Percentiles rank a stretch among this genome's conserved stretches.
phyloP scores from a whole-genome alignment of 2,329 filamentous ascomycete species.

The Aspergillus caelatus region DNA sequence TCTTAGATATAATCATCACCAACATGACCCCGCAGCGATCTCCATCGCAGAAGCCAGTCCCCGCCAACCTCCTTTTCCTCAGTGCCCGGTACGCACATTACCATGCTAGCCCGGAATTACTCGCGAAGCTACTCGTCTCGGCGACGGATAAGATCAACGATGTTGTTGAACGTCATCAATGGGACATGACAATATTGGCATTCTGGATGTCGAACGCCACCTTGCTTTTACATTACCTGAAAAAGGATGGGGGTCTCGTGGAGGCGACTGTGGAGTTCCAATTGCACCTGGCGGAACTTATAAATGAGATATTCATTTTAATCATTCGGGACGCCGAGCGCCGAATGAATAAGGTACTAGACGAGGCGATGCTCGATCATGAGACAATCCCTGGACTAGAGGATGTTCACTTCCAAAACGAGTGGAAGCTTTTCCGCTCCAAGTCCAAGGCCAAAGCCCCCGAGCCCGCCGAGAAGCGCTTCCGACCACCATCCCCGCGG shows the following conservation, averaged over 20 bases:
- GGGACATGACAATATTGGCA: constrained; percentile 99
- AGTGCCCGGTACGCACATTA: constrained; percentile 96
- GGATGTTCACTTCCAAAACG: constrained; percentile 94
- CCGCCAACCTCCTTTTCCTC: constrained; percentile 94
- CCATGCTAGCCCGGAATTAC: constrained; percentile 82
- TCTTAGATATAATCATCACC: constrained; percentile 93
- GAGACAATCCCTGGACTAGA: constrained; percentile 98
- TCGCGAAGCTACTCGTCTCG: constrained; percentile 76
- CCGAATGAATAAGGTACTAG: constrained; percentile 92
- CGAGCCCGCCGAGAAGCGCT: constrained; percentile 86
- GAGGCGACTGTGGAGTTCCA: constrained; percentile 86
- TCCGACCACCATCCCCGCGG: constrained; percentile 90
- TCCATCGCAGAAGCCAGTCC: constrained; percentile 95
- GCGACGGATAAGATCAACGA: constrained; percentile 97
- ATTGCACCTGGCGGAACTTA: constrained; percentile 86
- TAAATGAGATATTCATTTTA: constrained; percentile 97
- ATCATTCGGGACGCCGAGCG: constrained; percentile 96
- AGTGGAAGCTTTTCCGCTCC: constrained; percentile 95
- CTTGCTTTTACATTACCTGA: constrained; percentile 90
- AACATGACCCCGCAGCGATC: constrained; percentile 97
- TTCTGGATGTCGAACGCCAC: constrained; percentile 99
- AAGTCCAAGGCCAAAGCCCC: constrained; percentile 83
- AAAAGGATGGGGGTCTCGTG: constrained; percentile 84
- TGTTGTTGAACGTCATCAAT: constrained; percentile 92
- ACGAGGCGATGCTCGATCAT: constrained; percentile 92